These are phyloP conservation scores for Micractinium sp. DNA, from an alignment of 139 green algal species.

Conservation along the genomic window DNA sequence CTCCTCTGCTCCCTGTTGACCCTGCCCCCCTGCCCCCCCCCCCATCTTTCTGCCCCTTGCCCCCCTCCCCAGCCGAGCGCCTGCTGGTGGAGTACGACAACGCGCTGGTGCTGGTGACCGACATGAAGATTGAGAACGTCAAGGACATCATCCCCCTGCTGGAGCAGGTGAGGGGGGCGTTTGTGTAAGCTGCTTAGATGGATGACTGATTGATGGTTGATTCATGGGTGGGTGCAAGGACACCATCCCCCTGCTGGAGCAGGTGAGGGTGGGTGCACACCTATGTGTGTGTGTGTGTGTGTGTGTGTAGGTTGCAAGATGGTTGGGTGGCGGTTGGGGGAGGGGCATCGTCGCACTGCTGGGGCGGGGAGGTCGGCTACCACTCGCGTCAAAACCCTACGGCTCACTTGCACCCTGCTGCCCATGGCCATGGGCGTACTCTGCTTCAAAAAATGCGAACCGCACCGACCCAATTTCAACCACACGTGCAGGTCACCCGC, in stretches of 20 bases:
- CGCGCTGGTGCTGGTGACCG: constrained; percentile 91
- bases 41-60: constrained; percentile 83
- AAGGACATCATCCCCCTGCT: constrained; percentile 84
- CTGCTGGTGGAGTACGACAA: constrained; percentile 95
- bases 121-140: constrained; percentile 90
- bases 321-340: neutral
- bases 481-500: constrained; percentile 64
- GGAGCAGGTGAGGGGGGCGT: constrained; percentile 56
- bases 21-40: too few relatives aligned
- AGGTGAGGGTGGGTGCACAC: constrained; percentile 25
- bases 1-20: neutral
- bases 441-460: too few relatives aligned
- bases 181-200: neutral
- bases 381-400: too few relatives aligned
- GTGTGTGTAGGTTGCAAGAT: neutral
- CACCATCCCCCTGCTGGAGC: neutral
- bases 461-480: too few relatives aligned
- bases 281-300: neutral
- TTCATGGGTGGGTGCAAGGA: neutral
- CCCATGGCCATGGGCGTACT: too few relatives aligned
- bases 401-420: too few relatives aligned
- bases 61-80: constrained; percentile 69
- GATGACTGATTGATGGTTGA: neutral
- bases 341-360: too few relatives aligned
- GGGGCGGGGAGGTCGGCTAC: too few relatives aligned